Evolutionary conservation across 2,329 filamentous ascomycete genomes (phyloP), one percentile per base, ranked within the genome.

Genomic region (Aureobasidium zeae): DNA sequence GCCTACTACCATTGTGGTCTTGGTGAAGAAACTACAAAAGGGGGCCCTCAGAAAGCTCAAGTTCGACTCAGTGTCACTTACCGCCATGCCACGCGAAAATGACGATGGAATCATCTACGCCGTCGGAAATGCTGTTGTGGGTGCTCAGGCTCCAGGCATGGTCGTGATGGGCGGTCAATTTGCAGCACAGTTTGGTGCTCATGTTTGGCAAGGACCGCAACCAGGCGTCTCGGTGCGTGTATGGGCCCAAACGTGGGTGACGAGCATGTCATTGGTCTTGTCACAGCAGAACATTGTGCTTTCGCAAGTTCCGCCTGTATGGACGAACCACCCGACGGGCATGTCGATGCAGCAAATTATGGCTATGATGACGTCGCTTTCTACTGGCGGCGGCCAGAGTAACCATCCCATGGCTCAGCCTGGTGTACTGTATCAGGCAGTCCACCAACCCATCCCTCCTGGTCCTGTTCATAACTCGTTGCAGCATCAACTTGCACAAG

Each of bases 51-150:
- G 72, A 48, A 70, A 67, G 15, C 57, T 85, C 12, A 69, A 70
- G 7, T 62, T 85, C 2, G 71, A 82, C 51, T 79, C 77, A 0
- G 75, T 84, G 1, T 85, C 81, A 5, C 60, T 84, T 28, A 77
- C 73, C 11, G 72, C 72, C 0, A 63, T 66, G 24, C 52, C 59
- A 30, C 29, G 39, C 32, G 45, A 16, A 21, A 30, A 43, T 26
- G 15, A 28, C 7, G 37, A 25, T 15, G 34, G 31, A 11, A 28
- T 13, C 36, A 30, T 19, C 4, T 16, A 30, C 2, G 20, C 12
- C 16, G 26, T 20, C 17, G 26, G 30, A 16, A 29, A 44, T n/a
- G 39, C 39, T 17, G 9, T 16, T 7, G 31, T 19, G n/a, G 12
- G 10, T 21, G 17, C 29, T 25, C 13, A 5, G 2, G 28, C 5